phyloP scores from a whole-genome alignment of 2,329 filamentous ascomycete genomes.

The Pseudophaeomoniella oleicola region DNA sequence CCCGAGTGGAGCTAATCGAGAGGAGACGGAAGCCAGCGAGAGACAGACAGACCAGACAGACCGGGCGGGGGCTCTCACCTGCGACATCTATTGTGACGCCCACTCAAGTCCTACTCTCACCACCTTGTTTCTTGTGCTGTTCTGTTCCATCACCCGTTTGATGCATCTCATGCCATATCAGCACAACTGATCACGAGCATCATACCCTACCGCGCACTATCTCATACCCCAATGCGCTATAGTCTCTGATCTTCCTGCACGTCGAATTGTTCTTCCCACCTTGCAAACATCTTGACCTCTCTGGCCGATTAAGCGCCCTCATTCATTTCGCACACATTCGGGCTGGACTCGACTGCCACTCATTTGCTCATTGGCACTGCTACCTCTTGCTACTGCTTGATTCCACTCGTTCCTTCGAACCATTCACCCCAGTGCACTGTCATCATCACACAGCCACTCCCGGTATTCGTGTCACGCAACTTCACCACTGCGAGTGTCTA shows the following conservation, averaged over 20 bases:
- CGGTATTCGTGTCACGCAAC: no score
- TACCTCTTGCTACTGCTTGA: neutral
- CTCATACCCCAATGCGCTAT: neutral
- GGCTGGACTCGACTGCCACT: neutral
- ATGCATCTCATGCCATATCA: neutral
- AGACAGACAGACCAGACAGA: neutral
- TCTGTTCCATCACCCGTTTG: constrained; percentile 1
- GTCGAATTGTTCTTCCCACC: neutral
- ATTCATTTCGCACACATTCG: neutral
- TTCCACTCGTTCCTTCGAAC: neutral
- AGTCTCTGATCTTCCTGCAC: neutral
- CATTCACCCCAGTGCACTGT: neutral
- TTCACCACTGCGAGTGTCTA: no score
- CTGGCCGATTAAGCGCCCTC: neutral
- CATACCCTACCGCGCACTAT: neutral
- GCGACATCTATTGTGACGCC: neutral
- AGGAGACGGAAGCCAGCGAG: neutral
- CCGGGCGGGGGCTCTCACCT: neutral
- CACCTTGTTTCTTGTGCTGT: neutral
- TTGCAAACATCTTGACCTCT: neutral
- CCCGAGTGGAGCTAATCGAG: neutral
- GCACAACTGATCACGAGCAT: neutral
- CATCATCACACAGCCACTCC: neutral
- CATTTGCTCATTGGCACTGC: neutral
- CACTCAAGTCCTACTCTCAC: constrained; percentile 1